Base-by-base conservation (phyloP, 1,139 yeast genomes). In the Diutina scorzettiae region DNA sequence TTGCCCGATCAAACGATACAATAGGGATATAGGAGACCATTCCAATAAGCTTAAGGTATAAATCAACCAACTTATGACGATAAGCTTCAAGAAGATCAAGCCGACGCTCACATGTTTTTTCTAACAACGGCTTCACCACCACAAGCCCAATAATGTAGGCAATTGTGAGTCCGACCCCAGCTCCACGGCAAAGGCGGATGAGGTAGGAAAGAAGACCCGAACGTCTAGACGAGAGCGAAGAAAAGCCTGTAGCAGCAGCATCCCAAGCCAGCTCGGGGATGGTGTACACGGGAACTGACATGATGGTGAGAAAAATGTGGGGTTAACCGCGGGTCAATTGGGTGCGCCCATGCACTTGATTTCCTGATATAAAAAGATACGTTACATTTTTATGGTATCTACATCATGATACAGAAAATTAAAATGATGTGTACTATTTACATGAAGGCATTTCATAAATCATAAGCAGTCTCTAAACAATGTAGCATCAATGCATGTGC, bases 211-310 rank as follows among this genome's bases (percentile, higher is more conserved):
- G 47, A 18, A 66, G 46, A 4, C 23, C 24, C 8, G 24, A 12
- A n/a, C 53, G 48, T 19, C 45, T 34, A 12, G 42, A 40, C 2
- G 53, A 43, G 2, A 48, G 44, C 12, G 49, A 37, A 9, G 47
- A 42, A 46, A 61, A 65, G 5, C 30, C 30, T 8, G 54, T 47
- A 16, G 55, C 48, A 16, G 28, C 39, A 2, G 64, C 57, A 44
- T 68, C 69, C 47, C 60, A 69, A 0, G 73, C 65, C 2, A 67
- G 45, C 46, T 69, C 74, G 2, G 74, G 73, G 1, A 69, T 65
- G 1, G 73, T 64, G 17, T 67, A 53, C 21, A 57, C 52, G 1
- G 71, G 71, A 5, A 67, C 57, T 12, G 49, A 42, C 52, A 51
- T 51, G 20, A 41, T 49, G 27, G 37, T 23, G 39, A 23, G n/a